Percentiles rank a stretch among this genome's conserved stretches.
Evolutionary conservation across 2,329 filamentous ascomycete genomes (phyloP).

Genomic region (Monosporascus sp.): DNA sequence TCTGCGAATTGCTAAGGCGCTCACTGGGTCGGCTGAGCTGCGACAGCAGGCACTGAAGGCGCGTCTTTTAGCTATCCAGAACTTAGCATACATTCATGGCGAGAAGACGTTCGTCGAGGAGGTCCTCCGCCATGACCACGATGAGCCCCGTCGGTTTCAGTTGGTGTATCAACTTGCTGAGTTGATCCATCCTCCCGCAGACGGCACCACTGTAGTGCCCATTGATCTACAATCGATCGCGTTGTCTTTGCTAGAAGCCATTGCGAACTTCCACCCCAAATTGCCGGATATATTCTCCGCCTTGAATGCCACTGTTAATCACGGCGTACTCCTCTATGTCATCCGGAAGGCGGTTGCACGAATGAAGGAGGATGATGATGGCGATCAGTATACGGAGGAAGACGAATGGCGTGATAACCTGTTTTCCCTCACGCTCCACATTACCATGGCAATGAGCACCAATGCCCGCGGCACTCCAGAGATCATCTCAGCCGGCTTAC

Average conservation of each 20-base stretch:
- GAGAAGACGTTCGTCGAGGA: constrained; percentile 82
- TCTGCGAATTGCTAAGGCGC: constrained; percentile 75
- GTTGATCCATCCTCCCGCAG: constrained; percentile 76
- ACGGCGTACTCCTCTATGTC: constrained; percentile 89
- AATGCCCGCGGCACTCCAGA: constrained; percentile 43
- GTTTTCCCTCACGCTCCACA: constrained; percentile 78
- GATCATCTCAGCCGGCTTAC: constrained; percentile 81
- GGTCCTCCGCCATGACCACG: constrained; percentile 78
- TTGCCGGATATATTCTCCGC: constrained; percentile 79
- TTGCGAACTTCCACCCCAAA: constrained; percentile 73
- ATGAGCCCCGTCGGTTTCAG: constrained; percentile 84
- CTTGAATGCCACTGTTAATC: constrained; percentile 93
- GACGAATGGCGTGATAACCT: constrained; percentile 89
- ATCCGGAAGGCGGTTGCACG: constrained; percentile 85
- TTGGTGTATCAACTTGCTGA: constrained; percentile 89
- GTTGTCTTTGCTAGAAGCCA: constrained; percentile 75
- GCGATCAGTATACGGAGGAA: constrained; percentile 58
- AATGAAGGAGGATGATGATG: constrained; percentile 57
- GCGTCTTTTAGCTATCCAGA: constrained; percentile 81
- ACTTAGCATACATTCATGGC: constrained; percentile 81
- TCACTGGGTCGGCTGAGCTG: constrained; percentile 59
- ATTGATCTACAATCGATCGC: constrained; percentile 76
- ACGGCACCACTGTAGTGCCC: constrained; percentile 63
- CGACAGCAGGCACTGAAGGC: constrained; percentile 74
- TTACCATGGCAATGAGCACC: constrained; percentile 65